Evolutionary conservation across 208 protist genomes (phyloP).

Genomic region (Leptomonas seymouri): DNA sequence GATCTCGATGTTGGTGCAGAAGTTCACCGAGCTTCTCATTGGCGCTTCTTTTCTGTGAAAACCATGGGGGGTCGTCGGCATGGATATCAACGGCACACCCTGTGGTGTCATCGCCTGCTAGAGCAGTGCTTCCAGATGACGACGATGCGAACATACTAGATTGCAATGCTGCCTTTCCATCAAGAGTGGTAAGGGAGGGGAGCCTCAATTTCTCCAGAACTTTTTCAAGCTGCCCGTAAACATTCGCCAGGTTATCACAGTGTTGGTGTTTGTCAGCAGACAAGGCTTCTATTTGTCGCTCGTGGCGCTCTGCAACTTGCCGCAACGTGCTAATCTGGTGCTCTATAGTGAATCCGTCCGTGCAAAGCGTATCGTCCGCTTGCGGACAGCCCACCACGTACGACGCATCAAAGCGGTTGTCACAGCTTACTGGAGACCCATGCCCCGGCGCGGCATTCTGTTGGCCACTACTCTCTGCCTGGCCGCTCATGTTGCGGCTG

Average conservation of each 20-base stretch:
- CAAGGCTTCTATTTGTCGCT: slow-evolving; percentile 13
- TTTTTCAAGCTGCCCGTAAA: slow-evolving; percentile 32
- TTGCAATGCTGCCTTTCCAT: neutral
- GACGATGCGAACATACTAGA: neutral
- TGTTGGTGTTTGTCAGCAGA: slow-evolving; percentile 33
- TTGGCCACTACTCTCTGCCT: neutral
- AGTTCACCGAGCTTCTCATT: slow-evolving; percentile 1
- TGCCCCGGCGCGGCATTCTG: neutral
- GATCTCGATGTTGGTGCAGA: slow-evolving; percentile 20
- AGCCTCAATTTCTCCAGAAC: slow-evolving; percentile 23
- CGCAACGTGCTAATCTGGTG: slow-evolving; percentile 23
- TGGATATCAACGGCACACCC: neutral
- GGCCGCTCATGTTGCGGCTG: slow-evolving; percentile 1
- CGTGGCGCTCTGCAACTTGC: slow-evolving; percentile 16
- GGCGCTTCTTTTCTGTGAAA: neutral
- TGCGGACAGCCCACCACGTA: neutral
- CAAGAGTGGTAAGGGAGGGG: neutral
- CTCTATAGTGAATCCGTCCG: slow-evolving; percentile 17
- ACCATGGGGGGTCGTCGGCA: neutral
- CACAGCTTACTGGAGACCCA: neutral
- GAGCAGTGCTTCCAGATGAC: neutral
- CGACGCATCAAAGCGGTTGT: neutral
- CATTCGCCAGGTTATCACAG: slow-evolving; percentile 29
- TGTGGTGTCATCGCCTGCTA: neutral
- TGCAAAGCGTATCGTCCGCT: neutral